A percentile compares a stretch with the other conserved stretches of the same genome.
Evolutionary conservation across 129 eudicot genomes (phyloP).

Genomic region (Erigeron canadensis): DNA sequence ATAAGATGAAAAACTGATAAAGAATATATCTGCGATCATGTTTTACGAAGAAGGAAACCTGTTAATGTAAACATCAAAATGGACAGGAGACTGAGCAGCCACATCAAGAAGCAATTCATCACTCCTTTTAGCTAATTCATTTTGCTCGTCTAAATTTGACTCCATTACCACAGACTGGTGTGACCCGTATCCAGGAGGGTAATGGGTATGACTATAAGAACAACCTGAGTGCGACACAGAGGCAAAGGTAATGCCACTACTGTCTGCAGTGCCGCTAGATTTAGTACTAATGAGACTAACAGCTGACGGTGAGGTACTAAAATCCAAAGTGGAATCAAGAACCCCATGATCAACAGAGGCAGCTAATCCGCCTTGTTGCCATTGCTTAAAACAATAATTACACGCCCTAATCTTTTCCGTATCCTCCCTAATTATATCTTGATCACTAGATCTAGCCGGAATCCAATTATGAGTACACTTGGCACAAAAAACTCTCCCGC

Average conservation of each 20-base stretch:
- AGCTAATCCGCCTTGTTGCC: slow-evolving; percentile 67
- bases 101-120: slow-evolving; percentile 33
- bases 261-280: slow-evolving; percentile 68
- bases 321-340: slow-evolving; percentile 50
- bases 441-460: slow-evolving; percentile 45
- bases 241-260: slow-evolving; percentile 65
- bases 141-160: slow-evolving; percentile 37
- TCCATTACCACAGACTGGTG: slow-evolving; percentile 61
- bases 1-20: background rate
- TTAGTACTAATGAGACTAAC: slow-evolving; percentile 62
- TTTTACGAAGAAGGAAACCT: slow-evolving; percentile 43
- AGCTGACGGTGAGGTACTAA: slow-evolving; percentile 61
- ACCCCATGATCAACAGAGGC: slow-evolving; percentile 49
- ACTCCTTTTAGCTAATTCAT: slow-evolving; percentile 31
- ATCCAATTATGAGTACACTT: slow-evolving; percentile 83
- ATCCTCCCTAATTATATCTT: slow-evolving; percentile 39
- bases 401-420: slow-evolving; percentile 85
- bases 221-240: slow-evolving; percentile 58
- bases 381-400: slow-evolving; percentile 84
- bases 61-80: slow-evolving; percentile 43
- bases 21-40: background rate
- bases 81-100: slow-evolving; percentile 37
- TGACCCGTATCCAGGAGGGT: slow-evolving; percentile 41
- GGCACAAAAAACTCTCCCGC: slow-evolving; percentile 85
- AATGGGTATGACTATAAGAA: slow-evolving; percentile 33